Evolutionary conservation across 1,139 yeast genomes (phyloP).

Genomic region (Candida sanyaensis): DNA sequence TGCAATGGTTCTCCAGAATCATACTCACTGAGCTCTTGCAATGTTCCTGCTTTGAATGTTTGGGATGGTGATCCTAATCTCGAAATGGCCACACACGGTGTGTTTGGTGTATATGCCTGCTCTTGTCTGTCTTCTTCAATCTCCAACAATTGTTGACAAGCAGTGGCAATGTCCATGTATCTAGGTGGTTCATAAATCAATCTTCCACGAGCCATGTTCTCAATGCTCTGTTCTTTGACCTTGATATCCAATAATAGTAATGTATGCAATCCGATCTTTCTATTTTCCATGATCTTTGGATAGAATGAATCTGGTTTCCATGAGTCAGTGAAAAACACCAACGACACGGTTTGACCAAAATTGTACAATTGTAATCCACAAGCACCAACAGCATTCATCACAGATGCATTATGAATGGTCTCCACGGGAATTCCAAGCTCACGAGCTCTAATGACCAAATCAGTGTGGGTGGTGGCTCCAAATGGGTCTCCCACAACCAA

Average conservation of each 20-base stretch:
- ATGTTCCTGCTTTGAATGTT: constrained; percentile 80
- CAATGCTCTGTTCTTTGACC: constrained; percentile 94
- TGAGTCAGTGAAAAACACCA: constrained; percentile 90
- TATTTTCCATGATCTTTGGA: constrained; percentile 83
- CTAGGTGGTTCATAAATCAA: constrained; percentile 95
- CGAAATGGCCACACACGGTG: constrained; percentile 93
- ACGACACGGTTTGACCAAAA: constrained; percentile 94
- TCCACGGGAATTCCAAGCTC: constrained; percentile 78
- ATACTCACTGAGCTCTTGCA: constrained; percentile 69
- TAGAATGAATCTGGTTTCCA: constrained; percentile 98
- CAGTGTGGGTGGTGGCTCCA: constrained; percentile 98
- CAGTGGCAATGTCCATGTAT: constrained; percentile 90
- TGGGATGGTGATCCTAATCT: constrained; percentile 88
- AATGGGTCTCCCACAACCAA: constrained; percentile 95
- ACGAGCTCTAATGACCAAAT: constrained; percentile 86
- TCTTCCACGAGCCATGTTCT: constrained; percentile 92
- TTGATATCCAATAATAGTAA: constrained; percentile 86
- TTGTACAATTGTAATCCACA: constrained; percentile 94
- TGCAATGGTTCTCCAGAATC: constrained; percentile 96
- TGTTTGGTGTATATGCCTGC: constrained; percentile 75
- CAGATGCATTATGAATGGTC: constrained; percentile 91
- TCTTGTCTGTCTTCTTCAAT: constrained; percentile 77
- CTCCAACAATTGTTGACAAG: constrained; percentile 84
- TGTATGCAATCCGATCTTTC: constrained; percentile 89
- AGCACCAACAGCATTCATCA: constrained; percentile 98